A percentile compares a stretch with the other conserved stretches of the same genome.
Evolutionary conservation across 2,329 filamentous ascomycete genomes (phyloP).

Genomic region (Paecilomyces sp.): DNA sequence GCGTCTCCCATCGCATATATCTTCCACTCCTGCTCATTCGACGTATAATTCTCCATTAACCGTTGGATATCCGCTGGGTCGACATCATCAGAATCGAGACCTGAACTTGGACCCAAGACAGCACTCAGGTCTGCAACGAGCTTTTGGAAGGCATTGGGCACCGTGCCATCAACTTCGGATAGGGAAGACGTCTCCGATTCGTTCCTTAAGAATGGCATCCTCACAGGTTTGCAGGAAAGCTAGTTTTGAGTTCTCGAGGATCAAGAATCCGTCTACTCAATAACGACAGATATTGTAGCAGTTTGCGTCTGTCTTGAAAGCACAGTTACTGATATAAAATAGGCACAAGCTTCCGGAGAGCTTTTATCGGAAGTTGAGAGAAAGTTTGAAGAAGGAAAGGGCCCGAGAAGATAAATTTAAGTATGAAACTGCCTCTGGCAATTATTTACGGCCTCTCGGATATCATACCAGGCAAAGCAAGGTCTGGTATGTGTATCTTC

Average conservation of each 20-base stretch:
- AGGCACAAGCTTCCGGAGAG: neutral
- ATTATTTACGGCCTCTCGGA: neutral
- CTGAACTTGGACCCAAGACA: constrained; percentile 71
- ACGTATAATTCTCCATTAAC: constrained; percentile 69
- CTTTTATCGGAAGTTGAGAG: neutral
- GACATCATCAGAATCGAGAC: constrained; percentile 74
- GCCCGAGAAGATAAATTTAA: neutral
- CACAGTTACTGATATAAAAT: neutral
- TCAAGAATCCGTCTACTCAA: neutral
- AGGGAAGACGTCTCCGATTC: constrained; percentile 6
- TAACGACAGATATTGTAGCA: neutral
- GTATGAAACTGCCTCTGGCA: neutral
- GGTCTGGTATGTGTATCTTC: neutral
- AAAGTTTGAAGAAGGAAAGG: neutral
- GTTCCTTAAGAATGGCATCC: constrained; percentile 29
- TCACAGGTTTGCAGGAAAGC: constrained; percentile 1
- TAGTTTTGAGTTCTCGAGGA: neutral
- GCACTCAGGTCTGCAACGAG: constrained; percentile 68
- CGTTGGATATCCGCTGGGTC: constrained; percentile 63
- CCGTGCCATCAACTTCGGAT: constrained; percentile 8
- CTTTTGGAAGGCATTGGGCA: constrained; percentile 49
- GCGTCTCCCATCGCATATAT: constrained; percentile 67
- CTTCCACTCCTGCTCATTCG: constrained; percentile 62
- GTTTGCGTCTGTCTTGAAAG: neutral
- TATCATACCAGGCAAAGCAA: neutral